These are phyloP conservation scores for Conoideocrella luteorostrata DNA, from an alignment of 2,329 filamentous ascomycete genomes.

Conservation along the genomic window DNA sequence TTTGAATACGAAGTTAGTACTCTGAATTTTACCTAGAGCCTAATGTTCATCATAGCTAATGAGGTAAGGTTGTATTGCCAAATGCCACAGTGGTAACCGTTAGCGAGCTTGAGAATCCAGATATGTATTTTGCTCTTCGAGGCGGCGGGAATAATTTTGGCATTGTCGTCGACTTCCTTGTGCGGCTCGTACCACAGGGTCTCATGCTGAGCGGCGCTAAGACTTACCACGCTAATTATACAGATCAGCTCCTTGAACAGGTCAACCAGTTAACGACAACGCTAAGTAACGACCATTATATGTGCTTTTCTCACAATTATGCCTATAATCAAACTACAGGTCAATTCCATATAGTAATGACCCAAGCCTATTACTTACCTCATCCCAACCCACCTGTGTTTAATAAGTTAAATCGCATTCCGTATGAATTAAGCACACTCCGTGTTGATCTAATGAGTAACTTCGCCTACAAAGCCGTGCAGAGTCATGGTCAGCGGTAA, in stretches of 20 bases:
- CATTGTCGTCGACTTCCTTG: constrained; percentile 22
- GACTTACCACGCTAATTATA: not conserved
- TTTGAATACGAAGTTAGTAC: constrained; percentile 28
- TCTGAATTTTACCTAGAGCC: too few relatives aligned
- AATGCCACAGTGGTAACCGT: constrained; percentile 37
- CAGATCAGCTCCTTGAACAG: not conserved
- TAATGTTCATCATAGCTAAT: too few relatives aligned
- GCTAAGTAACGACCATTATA: not conserved
- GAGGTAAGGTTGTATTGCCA: constrained; percentile 42
- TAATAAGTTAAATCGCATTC: not conserved
- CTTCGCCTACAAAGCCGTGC: too few relatives aligned
- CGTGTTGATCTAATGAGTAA: too few relatives aligned
- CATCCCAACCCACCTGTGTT: not conserved
- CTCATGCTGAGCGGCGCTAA: constrained; percentile 15
- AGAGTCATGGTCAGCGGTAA: not conserved
- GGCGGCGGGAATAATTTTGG: constrained; percentile 38
- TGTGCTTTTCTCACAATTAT: not conserved
- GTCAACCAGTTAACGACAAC: not conserved
- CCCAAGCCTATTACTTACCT: not conserved
- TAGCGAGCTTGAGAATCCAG: constrained; percentile 25
- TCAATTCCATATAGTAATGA: not conserved
- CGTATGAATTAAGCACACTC: too few relatives aligned
- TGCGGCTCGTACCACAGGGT: constrained; percentile 19
- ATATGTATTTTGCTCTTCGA: constrained; percentile 39
- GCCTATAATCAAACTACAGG: not conserved